phyloP scores from a whole-genome alignment of 352 stramenopile species.

The Phytophthora palmivora region DNA sequence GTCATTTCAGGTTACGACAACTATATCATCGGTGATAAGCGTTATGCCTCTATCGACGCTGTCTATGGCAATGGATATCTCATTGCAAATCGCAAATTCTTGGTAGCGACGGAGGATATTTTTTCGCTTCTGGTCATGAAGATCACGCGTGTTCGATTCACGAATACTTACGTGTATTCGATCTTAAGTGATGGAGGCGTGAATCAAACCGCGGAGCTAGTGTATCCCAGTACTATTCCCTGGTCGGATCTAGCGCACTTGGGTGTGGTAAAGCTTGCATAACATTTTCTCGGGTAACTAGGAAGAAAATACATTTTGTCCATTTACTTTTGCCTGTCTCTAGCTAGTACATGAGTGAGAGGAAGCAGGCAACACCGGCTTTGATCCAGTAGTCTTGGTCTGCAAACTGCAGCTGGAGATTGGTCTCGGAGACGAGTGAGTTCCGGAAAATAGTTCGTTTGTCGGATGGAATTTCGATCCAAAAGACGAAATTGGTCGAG shows the following conservation, averaged over 20 bases:
- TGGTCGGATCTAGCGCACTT: slow-evolving; percentile 27
- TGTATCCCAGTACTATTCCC: slow-evolving; percentile 38
- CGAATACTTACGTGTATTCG: slow-evolving; percentile 43
- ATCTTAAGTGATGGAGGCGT: slow-evolving; percentile 32
- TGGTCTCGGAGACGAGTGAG: slow-evolving; percentile 94
- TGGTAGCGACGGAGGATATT: slow-evolving; percentile 44
- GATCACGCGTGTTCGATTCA: slow-evolving; percentile 28
- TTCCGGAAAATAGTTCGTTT: slow-evolving; percentile 84
- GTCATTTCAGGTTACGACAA: slow-evolving; percentile 52
- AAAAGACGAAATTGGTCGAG: slow-evolving; percentile 98
- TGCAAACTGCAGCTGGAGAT: slow-evolving; percentile 88
- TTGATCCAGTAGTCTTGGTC: slow-evolving; percentile 97
- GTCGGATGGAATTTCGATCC: slow-evolving; percentile 94
- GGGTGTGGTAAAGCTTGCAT: slow-evolving; percentile 34
- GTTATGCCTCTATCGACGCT: slow-evolving; percentile 44
- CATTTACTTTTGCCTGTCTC: background rate
- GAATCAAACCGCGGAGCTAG: slow-evolving; percentile 38
- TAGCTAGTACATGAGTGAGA: slow-evolving; percentile 93
- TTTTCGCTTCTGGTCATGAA: slow-evolving; percentile 43
- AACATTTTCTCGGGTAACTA: background rate
- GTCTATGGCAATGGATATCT: slow-evolving; percentile 48
- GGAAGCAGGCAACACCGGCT: slow-evolving; percentile 94
- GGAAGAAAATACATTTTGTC: background rate
- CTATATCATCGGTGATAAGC: slow-evolving; percentile 39
- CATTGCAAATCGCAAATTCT: slow-evolving; percentile 42